These are phyloP conservation scores for Tylopilus plumbeoviolaceoides DNA, from an alignment of 768 basidiomycete genomes.

Conservation along the genomic window DNA sequence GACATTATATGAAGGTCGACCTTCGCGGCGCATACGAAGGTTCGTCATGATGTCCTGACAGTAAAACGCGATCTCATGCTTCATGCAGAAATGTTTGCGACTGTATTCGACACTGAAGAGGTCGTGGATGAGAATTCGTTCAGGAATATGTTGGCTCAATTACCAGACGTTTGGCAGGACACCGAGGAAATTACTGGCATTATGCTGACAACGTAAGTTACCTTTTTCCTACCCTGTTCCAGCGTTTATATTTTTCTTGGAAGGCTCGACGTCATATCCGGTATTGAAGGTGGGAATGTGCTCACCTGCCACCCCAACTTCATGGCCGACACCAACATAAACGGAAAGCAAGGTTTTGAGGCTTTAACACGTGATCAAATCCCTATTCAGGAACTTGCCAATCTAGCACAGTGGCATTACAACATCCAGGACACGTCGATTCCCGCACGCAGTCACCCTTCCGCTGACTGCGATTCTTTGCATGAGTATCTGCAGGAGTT, in stretches of 20 bases:
- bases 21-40: conserved; percentile 53
- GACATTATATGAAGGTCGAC: conserved; percentile 45
- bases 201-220: conserved; percentile 56
- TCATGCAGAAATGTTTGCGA: conserved; percentile 38
- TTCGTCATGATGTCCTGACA: conserved; percentile 29
- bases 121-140: conserved; percentile 36
- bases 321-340: conserved; percentile 49
- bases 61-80: conserved; percentile 10
- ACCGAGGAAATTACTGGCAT: conserved; percentile 45
- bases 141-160: conserved; percentile 47
- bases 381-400: conserved; percentile 34
- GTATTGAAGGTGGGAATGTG: conserved; percentile 46
- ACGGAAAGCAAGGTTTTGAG: conserved; percentile 49
- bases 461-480: conserved; percentile 32
- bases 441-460: conserved; percentile 37
- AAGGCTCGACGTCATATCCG: conserved; percentile 63
- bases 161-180: conserved; percentile 57
- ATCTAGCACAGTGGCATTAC: conserved; percentile 50
- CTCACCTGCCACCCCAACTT: conserved; percentile 51
- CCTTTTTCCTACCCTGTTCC: neutral
- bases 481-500: conserved; percentile 40
- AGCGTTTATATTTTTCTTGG: neutral
- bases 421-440: conserved; percentile 45
- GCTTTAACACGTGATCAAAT: conserved; percentile 49
- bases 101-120: conserved; percentile 27